These are phyloP conservation scores for Erythrobasidium hasegawianum DNA, from an alignment of 1,284 basidiomycete genomes.

Conservation along the genomic window DNA sequence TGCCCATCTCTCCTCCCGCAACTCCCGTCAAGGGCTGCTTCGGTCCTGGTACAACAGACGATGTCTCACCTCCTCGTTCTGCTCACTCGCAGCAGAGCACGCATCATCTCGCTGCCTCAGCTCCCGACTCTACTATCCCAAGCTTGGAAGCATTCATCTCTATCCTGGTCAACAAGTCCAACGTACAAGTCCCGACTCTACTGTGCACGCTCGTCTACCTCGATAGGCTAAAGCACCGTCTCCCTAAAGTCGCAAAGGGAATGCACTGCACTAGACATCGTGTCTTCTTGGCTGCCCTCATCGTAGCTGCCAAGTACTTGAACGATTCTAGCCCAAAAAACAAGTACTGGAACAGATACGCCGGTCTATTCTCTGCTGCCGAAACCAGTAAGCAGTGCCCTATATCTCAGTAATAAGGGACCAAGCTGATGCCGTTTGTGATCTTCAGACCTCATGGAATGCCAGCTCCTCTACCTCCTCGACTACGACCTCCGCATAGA, in stretches of 20 bases:
- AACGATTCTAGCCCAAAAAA: slow-evolving; percentile 72
- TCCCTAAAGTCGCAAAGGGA: slow-evolving; percentile 84
- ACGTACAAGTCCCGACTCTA: slow-evolving; percentile 87
- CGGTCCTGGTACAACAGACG: slow-evolving; percentile 42
- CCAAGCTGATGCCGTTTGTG: no score
- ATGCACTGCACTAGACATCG: slow-evolving; percentile 90
- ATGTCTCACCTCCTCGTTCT: slow-evolving; percentile 20
- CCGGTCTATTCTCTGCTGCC: slow-evolving; percentile 60
- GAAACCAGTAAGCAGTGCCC: slow-evolving; percentile 59
- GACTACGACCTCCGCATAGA: slow-evolving; percentile 84
- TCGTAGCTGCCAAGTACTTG: slow-evolving; percentile 94
- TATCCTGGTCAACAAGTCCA: slow-evolving; percentile 75
- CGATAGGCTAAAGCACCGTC: slow-evolving; percentile 72
- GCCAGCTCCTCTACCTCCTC: slow-evolving; percentile 80
- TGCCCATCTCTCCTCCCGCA: slow-evolving; percentile 43
- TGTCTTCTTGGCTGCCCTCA: slow-evolving; percentile 90
- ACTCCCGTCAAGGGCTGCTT: slow-evolving; percentile 46
- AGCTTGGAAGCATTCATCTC: slow-evolving; percentile 83
- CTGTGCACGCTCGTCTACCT: slow-evolving; percentile 90
- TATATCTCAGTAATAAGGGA: no score
- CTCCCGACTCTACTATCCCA: slow-evolving; percentile 54
- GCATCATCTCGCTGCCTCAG: slow-evolving; percentile 5
- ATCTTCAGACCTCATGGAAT: slow-evolving; percentile 90
- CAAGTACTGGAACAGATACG: slow-evolving; percentile 83
- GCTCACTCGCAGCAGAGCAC: not conserved